A percentile compares a stretch with the other conserved stretches of the same genome.
phyloP scores from a whole-genome alignment of 345 rosid genomes.

The Linum usitatissimum region DNA sequence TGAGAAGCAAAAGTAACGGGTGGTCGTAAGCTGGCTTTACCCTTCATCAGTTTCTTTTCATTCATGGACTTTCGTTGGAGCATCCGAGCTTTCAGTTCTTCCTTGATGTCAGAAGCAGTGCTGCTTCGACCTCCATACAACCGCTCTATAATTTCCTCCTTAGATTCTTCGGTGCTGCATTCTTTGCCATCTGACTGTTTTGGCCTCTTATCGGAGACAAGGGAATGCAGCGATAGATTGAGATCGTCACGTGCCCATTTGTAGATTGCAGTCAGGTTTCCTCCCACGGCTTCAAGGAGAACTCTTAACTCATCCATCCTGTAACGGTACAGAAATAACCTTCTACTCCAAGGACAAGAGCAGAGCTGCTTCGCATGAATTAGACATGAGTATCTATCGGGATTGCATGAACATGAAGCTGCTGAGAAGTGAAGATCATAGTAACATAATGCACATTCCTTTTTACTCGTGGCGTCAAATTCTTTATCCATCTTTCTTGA shows the following conservation, averaged over 20 bases:
- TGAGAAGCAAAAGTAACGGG: background rate
- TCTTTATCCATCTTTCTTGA: slow-evolving; percentile 34
- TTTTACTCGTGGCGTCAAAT: slow-evolving; percentile 35
- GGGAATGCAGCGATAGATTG: slow-evolving; percentile 17
- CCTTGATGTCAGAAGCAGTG: slow-evolving; percentile 19
- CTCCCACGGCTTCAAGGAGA: slow-evolving; percentile 56
- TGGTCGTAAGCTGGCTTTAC: background rate
- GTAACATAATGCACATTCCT: slow-evolving; percentile 45
- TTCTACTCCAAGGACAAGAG: slow-evolving; percentile 42
- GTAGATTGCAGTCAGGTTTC: slow-evolving; percentile 36
- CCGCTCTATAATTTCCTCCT: slow-evolving; percentile 15
- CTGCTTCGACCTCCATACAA: slow-evolving; percentile 11
- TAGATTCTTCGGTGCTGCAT: slow-evolving; percentile 7
- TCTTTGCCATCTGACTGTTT: background rate
- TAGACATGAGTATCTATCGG: slow-evolving; percentile 42
- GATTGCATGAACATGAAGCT: slow-evolving; percentile 43
- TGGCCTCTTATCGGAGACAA: slow-evolving; percentile 6
- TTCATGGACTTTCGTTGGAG: slow-evolving; percentile 8
- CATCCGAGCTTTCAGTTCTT: slow-evolving; percentile 25
- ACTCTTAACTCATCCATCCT: slow-evolving; percentile 37
- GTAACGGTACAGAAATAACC: slow-evolving; percentile 41
- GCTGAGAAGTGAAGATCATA: slow-evolving; percentile 65
- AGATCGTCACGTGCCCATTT: slow-evolving; percentile 36
- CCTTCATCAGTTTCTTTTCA: slow-evolving; percentile 13
- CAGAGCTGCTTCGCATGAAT: slow-evolving; percentile 56